phyloP scores from a whole-genome alignment of 2,329 filamentous ascomycete genomes.

The Dactylellina drechsleri region DNA sequence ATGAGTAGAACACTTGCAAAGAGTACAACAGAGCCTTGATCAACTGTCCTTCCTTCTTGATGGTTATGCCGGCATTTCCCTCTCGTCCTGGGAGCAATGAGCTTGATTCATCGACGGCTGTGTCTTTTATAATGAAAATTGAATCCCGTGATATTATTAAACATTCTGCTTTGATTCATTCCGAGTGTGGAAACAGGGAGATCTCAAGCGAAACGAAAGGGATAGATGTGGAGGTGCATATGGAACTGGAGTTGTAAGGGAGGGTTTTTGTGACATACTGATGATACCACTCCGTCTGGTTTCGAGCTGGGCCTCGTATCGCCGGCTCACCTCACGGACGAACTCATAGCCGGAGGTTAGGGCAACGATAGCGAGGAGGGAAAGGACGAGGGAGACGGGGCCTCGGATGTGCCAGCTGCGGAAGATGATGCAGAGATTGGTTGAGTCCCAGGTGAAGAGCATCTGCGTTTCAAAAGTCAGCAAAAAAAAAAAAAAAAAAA shows the following conservation, averaged over 20 bases:
- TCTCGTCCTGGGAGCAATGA: constrained; percentile 68
- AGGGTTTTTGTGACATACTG: constrained; percentile 11
- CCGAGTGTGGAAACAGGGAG: constrained; percentile 34
- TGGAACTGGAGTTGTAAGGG: neutral
- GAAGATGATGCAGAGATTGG: constrained; percentile 94
- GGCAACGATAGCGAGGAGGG: constrained; percentile 81
- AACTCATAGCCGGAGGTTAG: constrained; percentile 94
- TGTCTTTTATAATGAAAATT: constrained; percentile 19
- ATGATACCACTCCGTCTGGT: constrained; percentile 63
- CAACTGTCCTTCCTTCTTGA: constrained; percentile 75
- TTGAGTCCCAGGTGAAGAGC: constrained; percentile 97
- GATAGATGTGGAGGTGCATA: neutral
- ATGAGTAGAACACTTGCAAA: constrained; percentile 96
- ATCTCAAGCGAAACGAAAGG: constrained; percentile 31
- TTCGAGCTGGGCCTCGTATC: constrained; percentile 74
- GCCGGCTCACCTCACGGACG: constrained; percentile 77
- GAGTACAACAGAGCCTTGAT: constrained; percentile 87
- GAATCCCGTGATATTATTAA: constrained; percentile 9
- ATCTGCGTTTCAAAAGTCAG: constrained; percentile 69
- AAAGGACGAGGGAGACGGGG: constrained; percentile 78
- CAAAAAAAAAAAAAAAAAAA: neutral
- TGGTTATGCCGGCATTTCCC: constrained; percentile 16
- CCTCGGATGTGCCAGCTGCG: constrained; percentile 85
- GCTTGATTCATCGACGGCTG: constrained; percentile 62
- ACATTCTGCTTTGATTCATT: constrained; percentile 30